Evolutionary conservation across 1,284 basidiomycete genomes (phyloP).

Genomic region (Ganoderma boninense): DNA sequence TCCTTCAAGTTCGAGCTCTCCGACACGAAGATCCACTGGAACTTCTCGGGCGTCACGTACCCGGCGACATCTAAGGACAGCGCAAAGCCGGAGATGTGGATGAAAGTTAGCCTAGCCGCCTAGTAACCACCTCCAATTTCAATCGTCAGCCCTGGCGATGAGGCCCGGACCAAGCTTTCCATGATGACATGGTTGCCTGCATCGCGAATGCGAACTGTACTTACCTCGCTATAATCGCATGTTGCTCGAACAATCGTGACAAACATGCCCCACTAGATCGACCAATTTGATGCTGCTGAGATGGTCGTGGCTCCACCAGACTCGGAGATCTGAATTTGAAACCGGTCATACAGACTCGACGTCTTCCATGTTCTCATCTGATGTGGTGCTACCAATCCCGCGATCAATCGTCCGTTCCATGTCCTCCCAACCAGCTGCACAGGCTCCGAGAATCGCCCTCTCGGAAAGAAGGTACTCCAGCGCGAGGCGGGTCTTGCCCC

Average conservation of each 20-base stretch:
- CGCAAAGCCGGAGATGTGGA: constrained; percentile 27
- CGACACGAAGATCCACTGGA: constrained; percentile 32
- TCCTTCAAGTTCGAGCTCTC: constrained; percentile 18
- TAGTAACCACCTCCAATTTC: no score
- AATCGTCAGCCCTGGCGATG: no score
- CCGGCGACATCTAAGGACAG: constrained; percentile 27
- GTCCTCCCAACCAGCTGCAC: constrained; percentile 49
- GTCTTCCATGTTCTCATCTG: not conserved
- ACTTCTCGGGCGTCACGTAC: constrained; percentile 27
- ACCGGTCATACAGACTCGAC: no score
- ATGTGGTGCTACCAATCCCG: not conserved
- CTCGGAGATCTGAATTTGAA: no score
- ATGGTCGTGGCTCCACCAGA: no score
- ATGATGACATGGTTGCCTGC: no score
- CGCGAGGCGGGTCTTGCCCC: constrained; percentile 47
- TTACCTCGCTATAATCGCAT: no score
- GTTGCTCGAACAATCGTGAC: no score
- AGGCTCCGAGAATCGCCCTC: constrained; percentile 54
- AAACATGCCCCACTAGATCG: no score
- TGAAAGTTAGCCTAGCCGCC: constrained; percentile 16
- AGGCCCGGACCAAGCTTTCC: no score
- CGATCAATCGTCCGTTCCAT: constrained; percentile 16
- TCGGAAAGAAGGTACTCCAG: constrained; percentile 50
- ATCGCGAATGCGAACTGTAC: no score
- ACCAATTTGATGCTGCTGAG: no score